Base-by-base conservation (phyloP, 2,329 filamentous ascomycete genomes). In the Seiridium unicorne region DNA sequence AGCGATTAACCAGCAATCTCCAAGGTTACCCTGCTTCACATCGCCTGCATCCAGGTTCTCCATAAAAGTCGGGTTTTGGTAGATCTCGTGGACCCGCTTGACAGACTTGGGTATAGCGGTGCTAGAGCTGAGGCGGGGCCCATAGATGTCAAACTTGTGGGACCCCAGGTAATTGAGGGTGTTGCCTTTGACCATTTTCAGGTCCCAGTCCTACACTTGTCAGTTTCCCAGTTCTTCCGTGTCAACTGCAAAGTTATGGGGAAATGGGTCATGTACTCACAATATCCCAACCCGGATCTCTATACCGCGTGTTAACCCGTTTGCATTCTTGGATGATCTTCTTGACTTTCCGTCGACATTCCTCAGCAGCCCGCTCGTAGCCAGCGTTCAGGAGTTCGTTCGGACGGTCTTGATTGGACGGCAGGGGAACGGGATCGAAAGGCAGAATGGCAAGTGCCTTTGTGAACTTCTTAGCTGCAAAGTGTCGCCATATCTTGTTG, bases 1-100 rank as follows among this genome's bases (percentile, higher is more conserved):
- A 5, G 91, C 89, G 75, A 95, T 88, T 57, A 93, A 84, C 90
- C 91, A 94, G 76, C 91, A 95, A 69, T 94, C 86, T n/a, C 91
- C 91, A 44, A 90, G 83, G 46, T 81, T 83, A 2, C 91, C 91
- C 69, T 95, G 91, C 68, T 91, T 90, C 61, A 93, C 85, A 71
- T 95, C 91, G 60, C 87, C 85, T 10, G 89, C 87, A 65, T 87
- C 85, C 60, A 91, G 79, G 55, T 85, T 87, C 55, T 77, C 74
- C 75, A 86, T 76, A 70, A 94, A 94, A 3, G 83, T 86, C 0
- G 90, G 89, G 26, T 87, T 86, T 64, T 92, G 88, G 66, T 89
- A 93, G 44, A 92, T 90, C 70, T 92, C 89, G 76, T 92, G 79
- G 0, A 84, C 84, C 57, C 90, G 83, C 75, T 92, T 93, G 47